Base-by-base conservation (phyloP, 1,139 yeast genomes). In the Scheffersomyces stambukii region DNA sequence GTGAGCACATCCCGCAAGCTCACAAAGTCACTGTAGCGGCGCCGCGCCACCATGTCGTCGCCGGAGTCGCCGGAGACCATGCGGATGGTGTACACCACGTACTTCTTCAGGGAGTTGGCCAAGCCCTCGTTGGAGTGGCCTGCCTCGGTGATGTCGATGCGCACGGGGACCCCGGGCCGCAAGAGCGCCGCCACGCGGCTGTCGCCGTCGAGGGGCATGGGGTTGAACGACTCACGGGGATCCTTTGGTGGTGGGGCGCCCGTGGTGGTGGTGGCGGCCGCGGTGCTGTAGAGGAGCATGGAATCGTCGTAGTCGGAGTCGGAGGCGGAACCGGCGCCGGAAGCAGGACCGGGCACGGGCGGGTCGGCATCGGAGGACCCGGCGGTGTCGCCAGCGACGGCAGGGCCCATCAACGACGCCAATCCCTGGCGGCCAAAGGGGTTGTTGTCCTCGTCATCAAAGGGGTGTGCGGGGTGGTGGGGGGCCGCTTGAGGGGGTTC, bases 11-110 rank as follows among this genome's bases (percentile, higher is more conserved):
- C 78, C 33, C 96, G 62, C 23, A 91, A 67, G 33, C 84, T 75
- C 46, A 86, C 97, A 53, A 91, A 91, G 51, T 91, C 98, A 28
- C 95, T 83, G 55, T 91, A 91, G 23, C 98, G 64, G 43, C 98
- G 67, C 33, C 89, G 66, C 2, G 89, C 89, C 19, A 75, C 69
- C 9, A 71, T 50, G 28, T 76, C 79, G 19, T 33, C 30, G 26
- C 28, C 26, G 5, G 22, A 19, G 3, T 49, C 40, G 26, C 53
- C 54, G 29, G 52, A 52, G 23, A 76, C 59, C 13, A 75, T 57
- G 40, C 73, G 73, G 36, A 91, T 85, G 8, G 94, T 79, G 53
- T 91, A 91, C 0, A 85, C 85, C 26, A 89, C 75, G 42, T 79
- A 89, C 20, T 64, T 65, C 77, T 80, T 52, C 80, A 69, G 50